Conservation (phyloP, 345 rosid genomes). For the Eucalyptus cloeziana region DNA sequence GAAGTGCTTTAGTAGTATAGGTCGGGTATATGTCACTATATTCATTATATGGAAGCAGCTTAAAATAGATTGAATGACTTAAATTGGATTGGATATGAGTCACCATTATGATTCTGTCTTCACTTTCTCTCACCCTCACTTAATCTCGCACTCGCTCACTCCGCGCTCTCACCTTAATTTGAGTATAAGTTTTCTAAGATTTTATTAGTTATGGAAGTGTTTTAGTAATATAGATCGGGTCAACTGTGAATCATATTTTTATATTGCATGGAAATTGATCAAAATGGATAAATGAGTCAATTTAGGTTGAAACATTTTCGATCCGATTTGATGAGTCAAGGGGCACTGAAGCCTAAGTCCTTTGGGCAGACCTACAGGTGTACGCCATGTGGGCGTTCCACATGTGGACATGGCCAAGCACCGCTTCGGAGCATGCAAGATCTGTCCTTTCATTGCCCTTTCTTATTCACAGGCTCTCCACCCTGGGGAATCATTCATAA, state of each 20-base stretch:
- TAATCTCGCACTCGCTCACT: neutral
- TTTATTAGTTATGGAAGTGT: neutral
- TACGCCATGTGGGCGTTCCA: neutral
- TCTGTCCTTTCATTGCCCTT: neutral
- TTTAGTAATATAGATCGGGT: neutral
- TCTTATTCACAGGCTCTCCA: neutral
- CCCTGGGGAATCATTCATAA: neutral
- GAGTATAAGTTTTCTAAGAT: neutral
- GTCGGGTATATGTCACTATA: neutral
- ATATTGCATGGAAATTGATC: no score
- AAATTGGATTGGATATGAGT: no score
- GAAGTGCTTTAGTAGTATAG: neutral
- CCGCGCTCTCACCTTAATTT: rapidly evolving
- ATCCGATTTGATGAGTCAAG: neutral
- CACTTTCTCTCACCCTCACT: neutral
- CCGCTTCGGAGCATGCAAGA: neutral
- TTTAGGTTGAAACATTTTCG: rapidly evolving
- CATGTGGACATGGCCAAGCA: neutral
- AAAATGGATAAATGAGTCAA: neutral
- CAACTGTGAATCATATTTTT: neutral
- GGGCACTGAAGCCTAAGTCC: neutral
- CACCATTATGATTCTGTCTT: neutral
- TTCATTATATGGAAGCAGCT: no score
- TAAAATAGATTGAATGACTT: rapidly evolving
- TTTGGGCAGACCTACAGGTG: neutral